Base-by-base conservation (phyloP, 2,329 filamentous ascomycete genomes). In the Rutstroemia sp. region DNA sequence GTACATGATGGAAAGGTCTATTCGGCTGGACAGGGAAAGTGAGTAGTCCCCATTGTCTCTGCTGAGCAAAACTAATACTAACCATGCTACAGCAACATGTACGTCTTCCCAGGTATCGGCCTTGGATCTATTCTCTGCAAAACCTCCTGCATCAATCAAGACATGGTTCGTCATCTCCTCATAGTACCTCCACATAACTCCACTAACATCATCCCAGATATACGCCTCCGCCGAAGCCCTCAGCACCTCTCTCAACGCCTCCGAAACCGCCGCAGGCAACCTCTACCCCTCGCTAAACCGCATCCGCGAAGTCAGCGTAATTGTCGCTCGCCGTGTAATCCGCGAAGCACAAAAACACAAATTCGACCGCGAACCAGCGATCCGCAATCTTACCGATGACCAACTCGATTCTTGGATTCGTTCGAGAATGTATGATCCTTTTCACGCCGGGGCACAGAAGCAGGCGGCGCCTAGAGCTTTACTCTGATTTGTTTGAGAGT, bases 101-200 rank as follows among this genome's bases (percentile, higher is more conserved):
- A 89, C 45, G 86, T 87, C 10, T 95, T 95, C 70, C 90, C 90
- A 0, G 89, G 89, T 1, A 92, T 95, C 58, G 90, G 89, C 0
- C 83, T 95, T 1, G 90, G 88, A 10, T 81, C 81, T 3, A 81
- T 96, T 2, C 79, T 95, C 1, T 84, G 78, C 48, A 83, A 88
- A 34, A 78, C 87, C 3, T 76, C 74, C 14, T 77, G 82, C 2
- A 75, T 95, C 23, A 64, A 51, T 27, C 61, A 67, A 60, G 62
- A 66, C 55, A 68, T 68, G 65, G 63, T 66, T 60, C 25, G 30
- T 45, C 16, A n/a, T 37, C 30, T 19, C 23, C 21, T 25, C 9
- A n/a, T 12, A 14, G 41, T 17, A 14, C 21, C 19, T 12, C 14
- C 10, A 41, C 7, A 25, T 16, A 6, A 2, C 19, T 16, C 23